phyloP scores from a whole-genome alignment of 2,329 filamentous ascomycete genomes.

The Fusarium torreyae region DNA sequence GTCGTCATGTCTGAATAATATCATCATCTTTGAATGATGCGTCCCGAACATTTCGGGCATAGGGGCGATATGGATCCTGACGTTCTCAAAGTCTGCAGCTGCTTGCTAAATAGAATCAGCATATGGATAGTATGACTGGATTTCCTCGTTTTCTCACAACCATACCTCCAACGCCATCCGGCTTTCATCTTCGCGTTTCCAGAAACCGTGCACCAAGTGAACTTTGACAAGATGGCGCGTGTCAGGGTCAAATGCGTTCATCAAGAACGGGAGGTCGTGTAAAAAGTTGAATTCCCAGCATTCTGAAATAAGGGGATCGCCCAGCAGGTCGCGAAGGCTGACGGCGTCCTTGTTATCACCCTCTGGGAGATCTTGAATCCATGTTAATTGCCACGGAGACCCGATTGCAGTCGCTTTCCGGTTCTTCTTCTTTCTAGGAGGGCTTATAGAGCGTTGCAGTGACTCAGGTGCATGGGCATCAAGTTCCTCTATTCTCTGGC shows the following conservation, averaged over 20 bases:
- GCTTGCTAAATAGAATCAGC: conserved; percentile 64
- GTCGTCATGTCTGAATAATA: conserved; percentile 84
- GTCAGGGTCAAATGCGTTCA: conserved; percentile 68
- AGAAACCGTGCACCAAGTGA: conserved; percentile 73
- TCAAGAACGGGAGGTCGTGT: conserved; percentile 71
- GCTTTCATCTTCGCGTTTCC: conserved; percentile 76
- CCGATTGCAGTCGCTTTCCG: conserved; percentile 51
- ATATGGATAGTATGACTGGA: neutral
- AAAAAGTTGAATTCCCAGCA: conserved; percentile 81
- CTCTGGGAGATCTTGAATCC: conserved; percentile 74
- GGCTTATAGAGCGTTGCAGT: conserved; percentile 62
- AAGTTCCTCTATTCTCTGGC: conserved; percentile 46
- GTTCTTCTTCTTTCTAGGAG: conserved; percentile 59
- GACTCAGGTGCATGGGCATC: conserved; percentile 45
- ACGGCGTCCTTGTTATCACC: conserved; percentile 76
- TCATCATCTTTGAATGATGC: conserved; percentile 89
- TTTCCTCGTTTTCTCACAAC: neutral
- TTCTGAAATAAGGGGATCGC: conserved; percentile 80
- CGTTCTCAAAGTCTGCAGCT: conserved; percentile 74
- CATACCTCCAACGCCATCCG: conserved; percentile 71
- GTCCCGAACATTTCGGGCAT: conserved; percentile 91
- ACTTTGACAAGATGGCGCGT: conserved; percentile 65
- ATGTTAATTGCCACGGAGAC: conserved; percentile 81
- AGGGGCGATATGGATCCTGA: conserved; percentile 79
- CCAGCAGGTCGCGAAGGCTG: conserved; percentile 76